Conservation (phyloP, 257 asterid species). For the Jaltomata sinuosa region DNA sequence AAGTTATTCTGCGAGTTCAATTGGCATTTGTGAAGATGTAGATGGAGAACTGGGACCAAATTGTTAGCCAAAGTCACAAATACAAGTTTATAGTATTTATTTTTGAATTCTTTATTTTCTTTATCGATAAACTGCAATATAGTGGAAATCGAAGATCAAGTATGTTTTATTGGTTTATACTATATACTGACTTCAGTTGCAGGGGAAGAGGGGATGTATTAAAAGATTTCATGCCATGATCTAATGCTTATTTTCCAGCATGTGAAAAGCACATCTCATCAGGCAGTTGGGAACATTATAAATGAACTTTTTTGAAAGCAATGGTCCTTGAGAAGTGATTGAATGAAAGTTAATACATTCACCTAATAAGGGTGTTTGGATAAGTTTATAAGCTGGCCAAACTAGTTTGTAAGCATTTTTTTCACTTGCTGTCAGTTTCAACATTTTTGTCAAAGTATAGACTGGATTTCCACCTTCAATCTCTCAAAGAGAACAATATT, state of each 20-base stretch:
- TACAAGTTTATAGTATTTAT: neutral
- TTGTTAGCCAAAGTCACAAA: neutral
- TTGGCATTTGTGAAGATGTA: neutral
- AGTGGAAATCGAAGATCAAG: neutral
- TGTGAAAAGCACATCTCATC: constrained; percentile 50
- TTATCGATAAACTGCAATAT: neutral
- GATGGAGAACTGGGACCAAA: neutral
- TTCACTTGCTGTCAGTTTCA: no score
- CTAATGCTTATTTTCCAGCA: constrained; percentile 60
- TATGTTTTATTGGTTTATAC: neutral
- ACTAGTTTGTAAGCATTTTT: neutral
- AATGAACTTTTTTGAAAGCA: constrained; percentile 12
- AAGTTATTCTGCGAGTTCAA: neutral
- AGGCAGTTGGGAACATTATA: constrained; percentile 49
- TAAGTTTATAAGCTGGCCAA: neutral
- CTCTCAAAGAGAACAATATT: neutral
- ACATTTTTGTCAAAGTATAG: neutral
- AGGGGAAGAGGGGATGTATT: constrained; percentile 79
- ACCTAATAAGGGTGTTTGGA: neutral
- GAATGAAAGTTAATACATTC: neutral
- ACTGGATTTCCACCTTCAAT: neutral
- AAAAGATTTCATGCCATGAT: constrained; percentile 61
- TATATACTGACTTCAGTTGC: constrained; percentile 2
- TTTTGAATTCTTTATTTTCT: neutral
- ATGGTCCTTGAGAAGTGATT: constrained; percentile 9